Evolutionary conservation across 768 basidiomycete genomes (phyloP).

Genomic region (Paxillus rubicundulus): DNA sequence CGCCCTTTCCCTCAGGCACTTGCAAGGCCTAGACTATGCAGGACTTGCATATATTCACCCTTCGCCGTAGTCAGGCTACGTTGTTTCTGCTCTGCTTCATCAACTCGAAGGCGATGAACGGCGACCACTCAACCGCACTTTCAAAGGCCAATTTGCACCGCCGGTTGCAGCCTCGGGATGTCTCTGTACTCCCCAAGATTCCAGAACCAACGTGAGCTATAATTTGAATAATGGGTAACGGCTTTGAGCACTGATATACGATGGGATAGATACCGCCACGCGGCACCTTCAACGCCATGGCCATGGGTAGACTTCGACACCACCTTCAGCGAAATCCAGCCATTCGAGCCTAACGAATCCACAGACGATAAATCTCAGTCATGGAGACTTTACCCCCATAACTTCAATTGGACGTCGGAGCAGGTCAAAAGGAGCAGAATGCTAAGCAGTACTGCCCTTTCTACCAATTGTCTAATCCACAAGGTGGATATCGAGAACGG

Average conservation of each 20-base stretch:
- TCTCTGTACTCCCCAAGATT: neutral
- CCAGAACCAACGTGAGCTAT: neutral
- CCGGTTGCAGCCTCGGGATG: neutral
- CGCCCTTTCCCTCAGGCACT: neutral
- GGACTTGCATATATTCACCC: neutral
- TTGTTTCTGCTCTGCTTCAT: neutral
- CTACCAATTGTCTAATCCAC: neutral
- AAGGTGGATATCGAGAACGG: neutral
- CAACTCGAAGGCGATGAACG: neutral
- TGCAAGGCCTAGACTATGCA: neutral
- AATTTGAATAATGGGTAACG: too few relatives aligned
- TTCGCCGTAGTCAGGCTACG: too few relatives aligned
- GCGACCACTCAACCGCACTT: neutral
- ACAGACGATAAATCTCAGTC: neutral
- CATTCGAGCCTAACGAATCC: neutral
- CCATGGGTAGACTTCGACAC: constrained; percentile 28
- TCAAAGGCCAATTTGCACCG: neutral
- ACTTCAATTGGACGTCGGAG: constrained; percentile 45
- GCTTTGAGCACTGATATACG: too few relatives aligned
- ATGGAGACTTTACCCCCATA: constrained; percentile 42
- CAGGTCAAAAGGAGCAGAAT: constrained; percentile 35
- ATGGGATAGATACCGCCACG: constrained; percentile 18
- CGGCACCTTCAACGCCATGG: constrained; percentile 32
- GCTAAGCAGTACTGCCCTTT: neutral
- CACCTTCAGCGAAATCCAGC: neutral